phyloP scores from a whole-genome alignment of 768 basidiomycete species.

The Phlebiopsis flavidoalba region DNA sequence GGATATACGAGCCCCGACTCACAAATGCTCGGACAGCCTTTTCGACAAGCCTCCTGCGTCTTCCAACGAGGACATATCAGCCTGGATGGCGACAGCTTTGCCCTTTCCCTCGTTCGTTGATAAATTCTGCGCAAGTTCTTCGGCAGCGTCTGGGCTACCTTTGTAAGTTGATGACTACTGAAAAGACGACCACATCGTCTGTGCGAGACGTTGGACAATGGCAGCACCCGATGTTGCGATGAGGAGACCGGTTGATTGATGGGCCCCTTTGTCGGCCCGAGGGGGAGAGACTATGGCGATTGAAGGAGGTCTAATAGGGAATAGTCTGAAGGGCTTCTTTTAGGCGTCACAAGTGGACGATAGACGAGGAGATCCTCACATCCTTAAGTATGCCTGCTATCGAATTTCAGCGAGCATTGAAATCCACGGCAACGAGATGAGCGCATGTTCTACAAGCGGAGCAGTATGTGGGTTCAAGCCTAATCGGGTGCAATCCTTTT shows the following conservation, averaged over 20 bases:
- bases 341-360: too few relatives aligned
- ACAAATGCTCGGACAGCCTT: slow-evolving; percentile 20
- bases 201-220: slow-evolving; percentile 24
- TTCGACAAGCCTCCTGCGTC: slow-evolving; percentile 20
- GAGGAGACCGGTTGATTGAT: slow-evolving; percentile 25
- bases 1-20: too few relatives aligned
- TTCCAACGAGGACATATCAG: slow-evolving; percentile 21
- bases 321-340: too few relatives aligned
- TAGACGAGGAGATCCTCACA: background rate
- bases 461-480: too few relatives aligned
- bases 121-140: slow-evolving; percentile 16
- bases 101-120: slow-evolving; percentile 5
- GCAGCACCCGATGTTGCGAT: slow-evolving; percentile 23
- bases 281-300: slow-evolving; percentile 4
- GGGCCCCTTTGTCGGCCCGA: slow-evolving; percentile 23
- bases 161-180: slow-evolving; percentile 21
- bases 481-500: too few relatives aligned
- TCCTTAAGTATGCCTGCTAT: background rate
- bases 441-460: too few relatives aligned
- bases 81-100: slow-evolving; percentile 18
- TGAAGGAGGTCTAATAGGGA: too few relatives aligned
- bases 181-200: slow-evolving; percentile 22
- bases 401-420: too few relatives aligned
- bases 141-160: slow-evolving; percentile 13
- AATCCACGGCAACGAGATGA: too few relatives aligned